phyloP scores from a whole-genome alignment of 129 eudicot genomes.

The Saussurea involucrata region DNA sequence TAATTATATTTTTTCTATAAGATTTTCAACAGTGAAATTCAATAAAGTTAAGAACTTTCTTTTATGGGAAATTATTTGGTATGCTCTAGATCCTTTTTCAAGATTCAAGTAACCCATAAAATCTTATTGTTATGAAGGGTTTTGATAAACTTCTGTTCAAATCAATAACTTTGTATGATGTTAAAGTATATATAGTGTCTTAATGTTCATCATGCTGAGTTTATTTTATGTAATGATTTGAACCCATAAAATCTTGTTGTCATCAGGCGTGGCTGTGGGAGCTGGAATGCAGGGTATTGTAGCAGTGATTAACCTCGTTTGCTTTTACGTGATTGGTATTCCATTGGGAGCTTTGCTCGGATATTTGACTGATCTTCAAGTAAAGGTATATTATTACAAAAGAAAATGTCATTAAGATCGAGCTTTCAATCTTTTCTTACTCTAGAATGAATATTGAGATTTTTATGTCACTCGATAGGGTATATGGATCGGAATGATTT shows the following conservation, averaged over 20 bases:
- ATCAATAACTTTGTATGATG: neutral
- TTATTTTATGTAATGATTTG: neutral
- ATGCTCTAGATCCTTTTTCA: neutral
- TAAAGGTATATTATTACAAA: constrained; percentile 45
- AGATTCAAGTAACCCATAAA: neutral
- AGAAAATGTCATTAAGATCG: neutral
- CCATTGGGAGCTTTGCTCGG: constrained; percentile 75
- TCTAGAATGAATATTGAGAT: neutral
- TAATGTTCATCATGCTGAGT: neutral
- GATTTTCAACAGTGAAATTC: neutral
- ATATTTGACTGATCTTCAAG: constrained; percentile 58
- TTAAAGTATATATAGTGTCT: neutral
- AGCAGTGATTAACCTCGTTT: constrained; percentile 63
- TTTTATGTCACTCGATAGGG: constrained; percentile 32
- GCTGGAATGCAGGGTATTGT: constrained; percentile 84
- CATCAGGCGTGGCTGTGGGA: constrained; percentile 82
- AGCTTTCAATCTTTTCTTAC: neutral
- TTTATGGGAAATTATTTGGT: neutral
- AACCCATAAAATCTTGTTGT: constrained; percentile 6
- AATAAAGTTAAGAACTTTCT: neutral
- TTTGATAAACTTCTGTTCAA: neutral
- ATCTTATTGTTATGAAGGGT: neutral
- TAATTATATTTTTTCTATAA: neutral
- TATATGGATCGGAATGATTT: constrained; percentile 74
- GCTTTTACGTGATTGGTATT: constrained; percentile 73